phyloP scores from a whole-genome alignment of 2,329 filamentous ascomycete genomes.

The Colletotrichum nymphaeae region DNA sequence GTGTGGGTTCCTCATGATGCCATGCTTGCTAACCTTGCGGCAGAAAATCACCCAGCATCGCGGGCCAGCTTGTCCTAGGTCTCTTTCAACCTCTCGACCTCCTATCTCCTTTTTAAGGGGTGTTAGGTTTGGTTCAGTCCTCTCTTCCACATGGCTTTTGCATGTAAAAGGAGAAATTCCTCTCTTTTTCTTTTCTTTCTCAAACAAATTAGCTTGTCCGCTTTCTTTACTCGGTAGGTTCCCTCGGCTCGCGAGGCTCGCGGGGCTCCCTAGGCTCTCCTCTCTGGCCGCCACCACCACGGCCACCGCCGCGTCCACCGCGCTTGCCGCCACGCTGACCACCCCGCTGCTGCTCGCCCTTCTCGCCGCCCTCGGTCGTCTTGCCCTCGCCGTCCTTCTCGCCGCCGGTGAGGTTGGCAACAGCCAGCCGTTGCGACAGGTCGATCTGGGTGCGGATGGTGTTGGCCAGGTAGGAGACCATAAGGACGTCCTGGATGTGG shows the following conservation, averaged over 20 bases:
- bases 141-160: background rate
- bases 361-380: slow-evolving; percentile 54
- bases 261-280: slow-evolving; percentile 54
- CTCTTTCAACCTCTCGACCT: slow-evolving; percentile 18
- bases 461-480: slow-evolving; percentile 98
- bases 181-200: background rate
- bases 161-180: background rate
- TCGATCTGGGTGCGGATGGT: slow-evolving; percentile 99
- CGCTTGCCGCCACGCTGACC: slow-evolving; percentile 57
- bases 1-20: slow-evolving; percentile 35
- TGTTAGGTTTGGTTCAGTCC: background rate
- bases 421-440: slow-evolving; percentile 92
- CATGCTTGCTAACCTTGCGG: slow-evolving; percentile 36
- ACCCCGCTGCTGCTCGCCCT: slow-evolving; percentile 57
- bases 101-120: background rate
- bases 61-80: background rate
- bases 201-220: slow-evolving; percentile 31
- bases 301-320: slow-evolving; percentile 62
- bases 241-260: slow-evolving; percentile 55
- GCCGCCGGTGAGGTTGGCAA: slow-evolving; percentile 69
- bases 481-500: slow-evolving; percentile 98
- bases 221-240: slow-evolving; percentile 49
- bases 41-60: slow-evolving; percentile 29
- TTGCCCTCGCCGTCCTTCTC: slow-evolving; percentile 64
- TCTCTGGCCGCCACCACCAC: slow-evolving; percentile 61